A percentile compares a stretch with the other conserved stretches of the same genome.
Conservation (phyloP, 768 basidiomycete genomes). For the Candolleomyces eurysporus region DNA sequence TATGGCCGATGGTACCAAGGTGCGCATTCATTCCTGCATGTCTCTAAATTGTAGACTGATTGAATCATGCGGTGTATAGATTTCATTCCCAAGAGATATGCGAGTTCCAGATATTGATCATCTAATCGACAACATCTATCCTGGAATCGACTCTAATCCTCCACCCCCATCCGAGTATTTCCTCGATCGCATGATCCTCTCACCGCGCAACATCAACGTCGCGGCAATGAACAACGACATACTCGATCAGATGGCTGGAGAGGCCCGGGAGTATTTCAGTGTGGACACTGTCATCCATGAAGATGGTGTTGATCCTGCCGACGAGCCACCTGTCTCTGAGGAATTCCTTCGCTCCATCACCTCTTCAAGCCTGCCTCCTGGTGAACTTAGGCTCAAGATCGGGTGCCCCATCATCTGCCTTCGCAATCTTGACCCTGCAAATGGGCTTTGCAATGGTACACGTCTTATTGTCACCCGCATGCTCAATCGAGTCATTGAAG, state of each 20-base stretch:
- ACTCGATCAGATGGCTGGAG: slow-evolving; percentile 14
- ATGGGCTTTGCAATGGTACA: slow-evolving; percentile 29
- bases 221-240: slow-evolving; percentile 27
- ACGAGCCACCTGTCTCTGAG: not conserved
- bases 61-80: slow-evolving; percentile 11
- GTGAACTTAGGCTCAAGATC: slow-evolving; percentile 24
- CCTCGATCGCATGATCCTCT: slow-evolving; percentile 30
- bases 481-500: slow-evolving; percentile 24
- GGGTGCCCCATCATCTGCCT: slow-evolving; percentile 29
- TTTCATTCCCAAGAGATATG: not conserved
- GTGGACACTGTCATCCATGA: not conserved
- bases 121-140: slow-evolving; percentile 9
- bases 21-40: too few relatives aligned
- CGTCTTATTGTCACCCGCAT: slow-evolving; percentile 19
- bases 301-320: not conserved
- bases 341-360: slow-evolving; percentile 14
- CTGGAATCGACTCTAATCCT: not conserved
- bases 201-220: slow-evolving; percentile 32
- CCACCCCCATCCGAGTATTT: slow-evolving; percentile 25
- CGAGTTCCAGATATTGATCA: not conserved
- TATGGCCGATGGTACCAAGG: slow-evolving; percentile 35
- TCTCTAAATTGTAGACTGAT: too few relatives aligned
- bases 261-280: not conserved
- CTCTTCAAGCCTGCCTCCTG: slow-evolving; percentile 30
- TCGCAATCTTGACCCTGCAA: slow-evolving; percentile 22